Conservation (phyloP, 2,329 filamentous ascomycete genomes). For the Leptographium lundbergii region DNA sequence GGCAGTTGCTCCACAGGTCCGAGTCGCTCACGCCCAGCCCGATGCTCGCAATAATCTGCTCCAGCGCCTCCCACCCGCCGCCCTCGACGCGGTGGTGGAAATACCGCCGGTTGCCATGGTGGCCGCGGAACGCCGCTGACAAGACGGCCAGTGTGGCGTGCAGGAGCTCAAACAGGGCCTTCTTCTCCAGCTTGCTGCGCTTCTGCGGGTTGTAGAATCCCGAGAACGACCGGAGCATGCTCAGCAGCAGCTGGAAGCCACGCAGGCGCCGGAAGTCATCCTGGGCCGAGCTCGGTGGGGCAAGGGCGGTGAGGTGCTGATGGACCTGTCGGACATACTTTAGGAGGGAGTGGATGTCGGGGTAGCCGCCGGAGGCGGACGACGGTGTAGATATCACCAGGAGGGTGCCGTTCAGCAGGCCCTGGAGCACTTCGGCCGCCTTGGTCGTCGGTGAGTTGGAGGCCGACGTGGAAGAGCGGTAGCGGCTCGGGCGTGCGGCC, state of each 20-base stretch:
- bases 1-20: conserved; percentile 54
- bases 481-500: conserved; percentile 37
- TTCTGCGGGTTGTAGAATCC: conserved; percentile 63
- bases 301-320: conserved; percentile 41
- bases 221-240: conserved; percentile 56
- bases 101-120: conserved; percentile 78
- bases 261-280: conserved; percentile 72
- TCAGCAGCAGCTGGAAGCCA: conserved; percentile 65
- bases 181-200: conserved; percentile 48
- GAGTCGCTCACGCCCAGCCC: conserved; percentile 51
- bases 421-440: conserved; percentile 45
- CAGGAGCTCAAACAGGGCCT: conserved; percentile 54
- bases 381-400: conserved; percentile 19
- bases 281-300: conserved; percentile 41
- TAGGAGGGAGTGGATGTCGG: conserved; percentile 33
- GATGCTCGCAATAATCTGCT: conserved; percentile 58
- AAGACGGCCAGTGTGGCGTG: conserved; percentile 62
- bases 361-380: conserved; percentile 26
- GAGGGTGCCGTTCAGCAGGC: conserved; percentile 36
- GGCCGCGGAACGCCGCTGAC: conserved; percentile 60
- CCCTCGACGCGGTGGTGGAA: conserved; percentile 65
- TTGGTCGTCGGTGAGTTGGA: conserved; percentile 45
- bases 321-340: conserved; percentile 52
- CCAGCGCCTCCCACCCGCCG: conserved; percentile 66
- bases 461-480: conserved; percentile 51